Evolutionary conservation across 2,329 filamentous ascomycete genomes (phyloP).

Genomic region (Westerdykella aurantiaca): DNA sequence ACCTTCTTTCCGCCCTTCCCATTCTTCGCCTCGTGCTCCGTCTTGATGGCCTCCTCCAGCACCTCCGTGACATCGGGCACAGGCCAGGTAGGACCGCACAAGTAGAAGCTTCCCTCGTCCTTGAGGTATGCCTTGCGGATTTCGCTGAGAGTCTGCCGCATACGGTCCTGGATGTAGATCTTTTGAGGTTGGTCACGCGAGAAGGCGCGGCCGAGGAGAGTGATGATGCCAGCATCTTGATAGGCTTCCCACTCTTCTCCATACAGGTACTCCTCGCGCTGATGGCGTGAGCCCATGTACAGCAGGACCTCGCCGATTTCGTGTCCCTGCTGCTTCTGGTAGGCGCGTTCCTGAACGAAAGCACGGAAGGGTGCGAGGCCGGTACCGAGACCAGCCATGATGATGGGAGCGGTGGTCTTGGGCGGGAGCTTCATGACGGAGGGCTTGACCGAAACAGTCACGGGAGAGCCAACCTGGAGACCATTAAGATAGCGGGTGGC

Average conservation of each 20-base stretch:
- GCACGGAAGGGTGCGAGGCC: conserved; percentile 98
- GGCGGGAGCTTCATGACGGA: conserved; percentile 98
- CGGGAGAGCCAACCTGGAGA: conserved; percentile 66
- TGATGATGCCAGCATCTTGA: conserved; percentile 90
- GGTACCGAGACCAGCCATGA: conserved; percentile 98
- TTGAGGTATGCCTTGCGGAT: conserved; percentile 82
- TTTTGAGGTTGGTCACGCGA: conserved; percentile 95
- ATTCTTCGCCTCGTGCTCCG: conserved; percentile 60
- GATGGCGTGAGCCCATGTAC: conserved; percentile 95
- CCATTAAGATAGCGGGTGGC: conserved; percentile 83
- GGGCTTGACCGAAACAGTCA: conserved; percentile 93
- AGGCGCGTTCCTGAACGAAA: conserved; percentile 95
- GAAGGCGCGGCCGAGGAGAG: conserved; percentile 87
- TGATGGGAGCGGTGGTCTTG: conserved; percentile 82
- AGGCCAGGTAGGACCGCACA: conserved; percentile 97
- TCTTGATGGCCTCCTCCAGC: conserved; percentile 81
- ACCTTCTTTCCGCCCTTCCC: conserved; percentile 59
- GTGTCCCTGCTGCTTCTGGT: conserved; percentile 96
- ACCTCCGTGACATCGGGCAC: conserved; percentile 95
- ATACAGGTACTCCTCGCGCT: conserved; percentile 97
- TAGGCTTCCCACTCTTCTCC: conserved; percentile 99
- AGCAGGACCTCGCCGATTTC: conserved; percentile 88
- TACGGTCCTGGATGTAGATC: conserved; percentile 98
- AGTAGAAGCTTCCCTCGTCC: conserved; percentile 89
- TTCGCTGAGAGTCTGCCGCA: conserved; percentile 78